A percentile compares a stretch with the other conserved stretches of the same genome.
These are phyloP conservation scores for Stevia rebaudiana DNA, from an alignment of 140 eudicot genomes.

Conservation along the genomic window DNA sequence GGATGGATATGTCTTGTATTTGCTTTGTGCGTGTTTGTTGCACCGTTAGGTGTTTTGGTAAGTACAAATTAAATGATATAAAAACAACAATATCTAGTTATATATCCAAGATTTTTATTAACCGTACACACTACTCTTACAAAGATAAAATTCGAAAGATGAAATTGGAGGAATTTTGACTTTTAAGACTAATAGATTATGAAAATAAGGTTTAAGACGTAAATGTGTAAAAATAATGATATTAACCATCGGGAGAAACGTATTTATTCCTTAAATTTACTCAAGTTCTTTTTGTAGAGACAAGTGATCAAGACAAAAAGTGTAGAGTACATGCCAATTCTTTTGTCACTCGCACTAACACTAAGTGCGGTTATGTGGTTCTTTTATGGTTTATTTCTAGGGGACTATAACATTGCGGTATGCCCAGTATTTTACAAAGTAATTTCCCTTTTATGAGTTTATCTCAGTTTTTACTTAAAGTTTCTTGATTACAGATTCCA, in stretches of 20 bases:
- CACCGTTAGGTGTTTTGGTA: slow-evolving; percentile 73
- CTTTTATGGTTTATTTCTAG: slow-evolving; percentile 59
- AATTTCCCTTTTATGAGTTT: neutral
- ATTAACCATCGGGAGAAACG: neutral
- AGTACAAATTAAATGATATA: neutral
- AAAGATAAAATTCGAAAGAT: neutral
- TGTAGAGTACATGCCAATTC: slow-evolving; percentile 73
- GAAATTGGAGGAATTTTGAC: no score
- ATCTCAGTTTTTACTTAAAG: neutral
- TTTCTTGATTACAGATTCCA: slow-evolving; percentile 43
- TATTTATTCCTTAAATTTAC: neutral
- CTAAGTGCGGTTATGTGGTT: slow-evolving; percentile 77
- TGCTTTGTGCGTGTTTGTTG: slow-evolving; percentile 57
- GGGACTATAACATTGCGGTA: slow-evolving; percentile 60
- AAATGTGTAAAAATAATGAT: no score
- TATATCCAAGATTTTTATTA: neutral
- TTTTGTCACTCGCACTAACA: slow-evolving; percentile 45
- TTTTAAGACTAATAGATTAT: no score
- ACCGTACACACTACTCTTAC: neutral
- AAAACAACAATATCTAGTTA: neutral
- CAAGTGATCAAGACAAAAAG: slow-evolving; percentile 68
- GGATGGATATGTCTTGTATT: slow-evolving; percentile 75
- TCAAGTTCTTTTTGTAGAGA: slow-evolving; percentile 35
- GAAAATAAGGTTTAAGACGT: no score
- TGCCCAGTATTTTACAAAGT: neutral